Percentiles rank a stretch among this genome's conserved stretches.
These are phyloP conservation scores for Ustilago loliicola DNA, from an alignment of 1,284 basidiomycete species.

Conservation along the genomic window DNA sequence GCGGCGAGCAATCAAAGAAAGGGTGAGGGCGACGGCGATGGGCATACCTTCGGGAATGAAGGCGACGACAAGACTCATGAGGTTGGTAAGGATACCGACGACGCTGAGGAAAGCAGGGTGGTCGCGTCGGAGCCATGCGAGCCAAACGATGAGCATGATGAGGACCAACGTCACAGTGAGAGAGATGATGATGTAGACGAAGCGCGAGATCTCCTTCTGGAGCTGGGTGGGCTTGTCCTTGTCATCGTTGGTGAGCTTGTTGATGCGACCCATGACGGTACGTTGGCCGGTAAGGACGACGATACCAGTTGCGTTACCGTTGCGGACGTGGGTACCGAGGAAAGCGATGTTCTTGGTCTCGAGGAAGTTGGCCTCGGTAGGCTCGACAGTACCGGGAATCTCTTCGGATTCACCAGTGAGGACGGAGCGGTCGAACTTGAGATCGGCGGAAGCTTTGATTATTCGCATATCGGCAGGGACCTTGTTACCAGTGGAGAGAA, in stretches of 20 bases:
- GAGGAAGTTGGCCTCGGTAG: slow-evolving; percentile 74
- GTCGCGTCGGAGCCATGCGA: slow-evolving; percentile 72
- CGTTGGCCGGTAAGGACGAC: slow-evolving; percentile 76
- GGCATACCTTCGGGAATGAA: slow-evolving; percentile 78
- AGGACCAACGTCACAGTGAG: slow-evolving; percentile 74
- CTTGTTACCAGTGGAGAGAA: slow-evolving; percentile 72
- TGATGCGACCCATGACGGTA: slow-evolving; percentile 74
- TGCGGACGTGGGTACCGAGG: slow-evolving; percentile 77
- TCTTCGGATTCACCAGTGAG: slow-evolving; percentile 77
- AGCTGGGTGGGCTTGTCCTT: slow-evolving; percentile 74
- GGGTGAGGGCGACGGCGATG: slow-evolving; percentile 78
- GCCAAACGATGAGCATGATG: slow-evolving; percentile 75
- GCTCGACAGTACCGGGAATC: slow-evolving; percentile 74
- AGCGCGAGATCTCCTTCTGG: slow-evolving; percentile 73
- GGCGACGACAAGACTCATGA: slow-evolving; percentile 79
- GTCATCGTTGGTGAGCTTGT: slow-evolving; percentile 52
- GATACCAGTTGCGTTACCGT: slow-evolving; percentile 75
- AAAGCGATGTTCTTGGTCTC: slow-evolving; percentile 77
- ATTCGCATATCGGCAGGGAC: slow-evolving; percentile 73
- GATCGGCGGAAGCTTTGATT: slow-evolving; percentile 73
- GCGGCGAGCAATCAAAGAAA: slow-evolving; percentile 80
- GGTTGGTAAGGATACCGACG: slow-evolving; percentile 75
- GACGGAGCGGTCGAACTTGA: slow-evolving; percentile 78
- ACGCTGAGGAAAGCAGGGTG: slow-evolving; percentile 76
- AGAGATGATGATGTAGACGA: slow-evolving; percentile 72